Base-by-base conservation (phyloP, 1,139 yeast species). In the Geotrichum restrictum region DNA sequence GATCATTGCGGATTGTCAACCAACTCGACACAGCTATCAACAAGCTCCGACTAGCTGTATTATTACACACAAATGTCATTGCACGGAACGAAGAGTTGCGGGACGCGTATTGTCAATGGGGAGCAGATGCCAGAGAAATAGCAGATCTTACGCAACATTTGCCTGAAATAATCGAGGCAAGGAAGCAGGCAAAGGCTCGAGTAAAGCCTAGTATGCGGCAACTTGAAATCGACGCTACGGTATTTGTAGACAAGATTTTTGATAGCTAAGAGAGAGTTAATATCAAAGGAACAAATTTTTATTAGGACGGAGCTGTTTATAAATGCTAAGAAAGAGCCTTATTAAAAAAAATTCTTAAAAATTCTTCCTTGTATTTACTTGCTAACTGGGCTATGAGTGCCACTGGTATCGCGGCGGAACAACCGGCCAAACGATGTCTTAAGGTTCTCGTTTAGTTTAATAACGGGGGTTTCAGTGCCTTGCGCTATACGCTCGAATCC, bases 401-500 rank as follows among this genome's bases (percentile, higher is more conserved):
- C 51, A 21, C 47, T 49, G 6, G 53, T 42, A 33, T 78, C 82
- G 58, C 78, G 75, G 44, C 80, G 71, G 66, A 82, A 82, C 50
- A 82, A 74, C 60, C 82, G 76, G 2, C 85, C 85, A 57, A 81
- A 72, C 57, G 72, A 78, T 11, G 52, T 45, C 62, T 75, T 77
- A 64, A 80, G 75, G 57, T 80, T 81, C 60, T 80, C 85, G 61
- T 81, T 81, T 54, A 82, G 69, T 63, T 80, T 81, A 63, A 69
- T 80, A 16, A 80, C 82, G 14, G 66, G 64, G 22, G 73, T 79
- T 59, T 81, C 85, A 36, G 84, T 78, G 56, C 67, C 67, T 24
- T 67, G 64, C 1, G 74, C 66, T 43, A 81, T 71, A 53, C 81
- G 83, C 60, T 81, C 73, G 52, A 82, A 66, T 41, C 80, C 78